Conservation (phyloP, 1,284 basidiomycete genomes). For the Wallemia mellicola region DNA sequence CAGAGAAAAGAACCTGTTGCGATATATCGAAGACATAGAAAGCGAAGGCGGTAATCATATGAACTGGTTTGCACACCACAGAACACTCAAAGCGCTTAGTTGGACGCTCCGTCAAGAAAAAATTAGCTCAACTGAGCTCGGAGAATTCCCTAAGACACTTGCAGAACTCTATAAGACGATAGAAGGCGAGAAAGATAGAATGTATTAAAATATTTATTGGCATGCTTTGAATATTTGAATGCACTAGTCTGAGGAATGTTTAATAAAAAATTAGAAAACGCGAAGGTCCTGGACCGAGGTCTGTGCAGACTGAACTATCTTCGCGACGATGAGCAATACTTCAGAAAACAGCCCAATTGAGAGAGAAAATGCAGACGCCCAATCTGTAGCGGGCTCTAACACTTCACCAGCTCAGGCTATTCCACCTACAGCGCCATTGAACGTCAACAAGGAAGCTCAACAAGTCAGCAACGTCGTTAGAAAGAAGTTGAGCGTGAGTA, state of each 20-base stretch:
- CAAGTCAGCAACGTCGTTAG: neutral
- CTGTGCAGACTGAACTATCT: neutral
- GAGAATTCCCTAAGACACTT: neutral
- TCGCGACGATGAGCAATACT: too few relatives aligned
- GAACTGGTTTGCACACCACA: neutral
- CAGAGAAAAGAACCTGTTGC: neutral
- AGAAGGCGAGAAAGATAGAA: neutral
- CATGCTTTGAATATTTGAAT: neutral
- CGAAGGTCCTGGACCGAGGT: too few relatives aligned
- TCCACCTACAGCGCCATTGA: neutral
- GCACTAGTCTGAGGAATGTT: too few relatives aligned
- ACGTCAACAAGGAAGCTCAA: neutral
- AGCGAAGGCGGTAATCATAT: neutral
- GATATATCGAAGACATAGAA: neutral
- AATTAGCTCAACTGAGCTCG: too few relatives aligned
- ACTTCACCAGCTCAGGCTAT: neutral
- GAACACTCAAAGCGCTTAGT: neutral
- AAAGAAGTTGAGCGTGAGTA: neutral
- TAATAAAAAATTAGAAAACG: too few relatives aligned
- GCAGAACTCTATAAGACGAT: neutral
- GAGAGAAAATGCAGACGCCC: neutral
- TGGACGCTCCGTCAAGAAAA: too few relatives aligned
- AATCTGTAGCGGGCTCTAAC: neutral
- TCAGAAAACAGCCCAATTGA: neutral
- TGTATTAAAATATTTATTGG: neutral